Evolutionary conservation across 2,329 filamentous ascomycete species (phyloP).

Genomic region (Nothophaeocryptopus gaeumannii): DNA sequence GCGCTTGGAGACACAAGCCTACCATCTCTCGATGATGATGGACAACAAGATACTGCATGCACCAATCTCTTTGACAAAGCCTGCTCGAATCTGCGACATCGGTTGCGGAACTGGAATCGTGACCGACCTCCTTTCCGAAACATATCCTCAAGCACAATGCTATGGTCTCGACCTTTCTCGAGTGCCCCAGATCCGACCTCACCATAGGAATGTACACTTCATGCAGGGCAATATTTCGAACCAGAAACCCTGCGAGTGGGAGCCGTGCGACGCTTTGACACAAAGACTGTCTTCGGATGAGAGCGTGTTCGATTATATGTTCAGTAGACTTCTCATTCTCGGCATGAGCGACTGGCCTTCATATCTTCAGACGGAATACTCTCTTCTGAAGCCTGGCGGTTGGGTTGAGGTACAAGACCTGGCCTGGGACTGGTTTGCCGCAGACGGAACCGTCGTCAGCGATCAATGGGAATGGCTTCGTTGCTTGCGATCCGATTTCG

Average conservation of each 20-base stretch:
- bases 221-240: slow-evolving; percentile 14
- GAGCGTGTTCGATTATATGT: slow-evolving; percentile 23
- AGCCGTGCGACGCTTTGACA: neutral
- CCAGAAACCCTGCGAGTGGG: slow-evolving; percentile 10
- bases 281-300: neutral
- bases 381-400: slow-evolving; percentile 22
- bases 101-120: slow-evolving; percentile 29
- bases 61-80: neutral
- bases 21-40: slow-evolving; percentile 21
- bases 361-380: slow-evolving; percentile 15
- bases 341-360: slow-evolving; percentile 24
- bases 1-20: slow-evolving; percentile 24
- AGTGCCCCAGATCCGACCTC: slow-evolving; percentile 11
- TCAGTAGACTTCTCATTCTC: slow-evolving; percentile 20
- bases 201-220: slow-evolving; percentile 9
- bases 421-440: slow-evolving; percentile 7
- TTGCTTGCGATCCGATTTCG: neutral
- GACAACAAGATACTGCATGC: slow-evolving; percentile 15
- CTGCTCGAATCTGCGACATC: slow-evolving; percentile 5
- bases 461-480: slow-evolving; percentile 11
- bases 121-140: slow-evolving; percentile 27
- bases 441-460: slow-evolving; percentile 3
- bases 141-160: slow-evolving; percentile 30
- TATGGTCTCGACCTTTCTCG: slow-evolving; percentile 36
- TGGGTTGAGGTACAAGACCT: slow-evolving; percentile 26